Evolutionary conservation across 1,284 basidiomycete genomes (phyloP), one percentile per base, ranked within the genome.

Genomic region (Tremellales sp.): DNA sequence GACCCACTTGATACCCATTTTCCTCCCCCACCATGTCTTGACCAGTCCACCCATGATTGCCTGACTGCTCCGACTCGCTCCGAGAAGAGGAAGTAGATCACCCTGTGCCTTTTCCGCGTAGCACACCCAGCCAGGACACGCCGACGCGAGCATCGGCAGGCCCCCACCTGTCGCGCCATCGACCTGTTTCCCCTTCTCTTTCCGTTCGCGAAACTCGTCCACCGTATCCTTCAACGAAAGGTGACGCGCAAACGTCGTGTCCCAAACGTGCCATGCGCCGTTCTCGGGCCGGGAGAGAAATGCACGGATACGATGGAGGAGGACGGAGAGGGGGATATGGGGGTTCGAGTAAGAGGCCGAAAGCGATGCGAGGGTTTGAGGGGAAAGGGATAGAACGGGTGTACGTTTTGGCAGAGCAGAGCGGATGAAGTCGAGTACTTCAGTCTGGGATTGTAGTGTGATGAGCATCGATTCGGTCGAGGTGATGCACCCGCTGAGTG

Each of bases 101-200:
- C 85, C 78, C 65, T 97, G 94, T 0, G 94, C 86, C 77, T 98
- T 99, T 74, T 98, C 95, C 14, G 93, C 94, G 66, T 97, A 98
- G 71, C 94, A 98, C 47, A 98, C 86, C 95, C 95, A 98, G 21
- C 95, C 95, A 0, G 95, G 95, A 74, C 95, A 98, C 10, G 94
- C 90, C 57, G 89, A 92, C 3, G 92, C 85, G 18, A 99, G 77
- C 83, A 98, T 91, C 0, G 95, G 94, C 26, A 97, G 71, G 12
- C 44, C 35, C 37, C 60, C 62, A 18, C 32, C 27, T 28, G 38
- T 34, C 26, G 43, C 45, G n/a, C 51, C 27, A 21, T 35, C 48
- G 13, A 39, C 50, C 6, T 38, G 50, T 40, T 66, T 66, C 8
- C 57, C 61, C 42, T 58, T 59, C 3, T 53, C 56, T 74, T 78